Conservation (phyloP, 306 rosid species). For the Castanea mollissima region DNA sequence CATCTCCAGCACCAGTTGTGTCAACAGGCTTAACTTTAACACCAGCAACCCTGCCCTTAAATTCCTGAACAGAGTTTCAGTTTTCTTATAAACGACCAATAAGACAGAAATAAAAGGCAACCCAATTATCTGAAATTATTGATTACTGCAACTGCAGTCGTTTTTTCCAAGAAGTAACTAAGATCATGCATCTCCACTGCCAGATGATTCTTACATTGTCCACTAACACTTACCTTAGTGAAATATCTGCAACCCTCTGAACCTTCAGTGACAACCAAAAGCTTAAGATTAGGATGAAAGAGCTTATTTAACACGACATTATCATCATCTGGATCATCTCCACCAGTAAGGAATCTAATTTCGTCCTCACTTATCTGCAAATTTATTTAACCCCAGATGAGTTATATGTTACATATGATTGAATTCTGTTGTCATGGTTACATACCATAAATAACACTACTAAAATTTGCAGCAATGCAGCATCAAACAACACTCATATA, state of each 20-base stretch:
- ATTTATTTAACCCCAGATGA: conserved; percentile 15
- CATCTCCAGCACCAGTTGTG: conserved; percentile 98
- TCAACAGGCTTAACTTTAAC: conserved; percentile 71
- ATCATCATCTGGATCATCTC: conserved; percentile 69
- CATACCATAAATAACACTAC: background rate
- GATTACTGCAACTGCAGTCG: background rate
- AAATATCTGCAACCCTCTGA: conserved; percentile 77
- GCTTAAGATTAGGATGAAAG: conserved; percentile 68
- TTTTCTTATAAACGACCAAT: background rate
- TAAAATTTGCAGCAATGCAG: background rate
- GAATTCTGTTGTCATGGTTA: background rate
- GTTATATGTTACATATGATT: background rate
- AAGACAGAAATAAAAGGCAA: background rate
- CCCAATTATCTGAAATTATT: background rate
- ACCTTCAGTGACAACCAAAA: conserved; percentile 73
- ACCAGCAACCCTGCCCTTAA: conserved; percentile 75
- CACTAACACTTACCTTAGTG: conserved; percentile 51
- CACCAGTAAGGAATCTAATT: conserved; percentile 67
- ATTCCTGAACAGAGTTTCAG: conserved; percentile 49
- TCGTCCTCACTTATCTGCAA: conserved; percentile 83
- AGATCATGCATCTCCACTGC: background rate
- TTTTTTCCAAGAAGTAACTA: background rate
- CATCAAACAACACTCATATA: background rate
- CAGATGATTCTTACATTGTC: conserved; percentile 5
- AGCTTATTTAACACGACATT: conserved; percentile 68